These are phyloP conservation scores for Hyaloscypha hepaticicola DNA, from an alignment of 495 filamentous ascomycete genomes.

Conservation along the genomic window DNA sequence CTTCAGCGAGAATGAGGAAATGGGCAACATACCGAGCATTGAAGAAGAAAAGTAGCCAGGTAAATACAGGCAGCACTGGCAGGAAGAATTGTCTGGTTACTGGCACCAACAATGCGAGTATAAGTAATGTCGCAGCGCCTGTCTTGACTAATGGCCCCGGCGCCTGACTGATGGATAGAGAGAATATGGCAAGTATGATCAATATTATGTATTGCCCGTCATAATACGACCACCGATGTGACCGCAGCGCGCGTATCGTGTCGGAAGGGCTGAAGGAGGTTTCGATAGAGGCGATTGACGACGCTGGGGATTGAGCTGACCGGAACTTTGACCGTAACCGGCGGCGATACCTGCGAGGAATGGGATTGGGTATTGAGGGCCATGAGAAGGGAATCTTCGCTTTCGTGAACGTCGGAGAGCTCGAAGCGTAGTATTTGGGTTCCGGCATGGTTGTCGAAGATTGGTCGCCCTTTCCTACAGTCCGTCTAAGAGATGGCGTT, in stretches of 20 bases:
- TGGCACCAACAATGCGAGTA: conserved; percentile 75
- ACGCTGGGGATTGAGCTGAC: conserved; percentile 66
- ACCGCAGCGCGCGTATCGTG: conserved; percentile 67
- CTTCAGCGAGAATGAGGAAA: neutral
- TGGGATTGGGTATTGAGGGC: conserved; percentile 46
- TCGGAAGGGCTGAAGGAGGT: conserved; percentile 77
- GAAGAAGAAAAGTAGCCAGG: conserved; percentile 87
- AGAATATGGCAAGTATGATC: conserved; percentile 73
- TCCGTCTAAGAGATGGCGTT: conserved; percentile 1
- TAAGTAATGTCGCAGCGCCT: conserved; percentile 60
- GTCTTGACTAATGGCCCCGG: conserved; percentile 74
- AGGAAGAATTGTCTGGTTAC: conserved; percentile 88
- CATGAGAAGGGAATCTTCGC: conserved; percentile 32
- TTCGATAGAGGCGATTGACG: conserved; percentile 71
- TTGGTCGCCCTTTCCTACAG: neutral
- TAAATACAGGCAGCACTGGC: conserved; percentile 79
- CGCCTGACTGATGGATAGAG: conserved; percentile 72
- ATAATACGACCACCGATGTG: conserved; percentile 78
- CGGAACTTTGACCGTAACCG: conserved; percentile 73
- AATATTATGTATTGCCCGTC: conserved; percentile 84
- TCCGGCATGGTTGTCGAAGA: conserved; percentile 18
- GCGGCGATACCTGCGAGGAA: conserved; percentile 71
- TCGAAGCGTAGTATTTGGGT: conserved; percentile 20
- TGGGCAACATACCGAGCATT: conserved; percentile 32
- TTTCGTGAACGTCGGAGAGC: conserved; percentile 25